These are phyloP conservation scores for Candolleomyces eurysporus DNA, from an alignment of 768 basidiomycete species.

Conservation along the genomic window DNA sequence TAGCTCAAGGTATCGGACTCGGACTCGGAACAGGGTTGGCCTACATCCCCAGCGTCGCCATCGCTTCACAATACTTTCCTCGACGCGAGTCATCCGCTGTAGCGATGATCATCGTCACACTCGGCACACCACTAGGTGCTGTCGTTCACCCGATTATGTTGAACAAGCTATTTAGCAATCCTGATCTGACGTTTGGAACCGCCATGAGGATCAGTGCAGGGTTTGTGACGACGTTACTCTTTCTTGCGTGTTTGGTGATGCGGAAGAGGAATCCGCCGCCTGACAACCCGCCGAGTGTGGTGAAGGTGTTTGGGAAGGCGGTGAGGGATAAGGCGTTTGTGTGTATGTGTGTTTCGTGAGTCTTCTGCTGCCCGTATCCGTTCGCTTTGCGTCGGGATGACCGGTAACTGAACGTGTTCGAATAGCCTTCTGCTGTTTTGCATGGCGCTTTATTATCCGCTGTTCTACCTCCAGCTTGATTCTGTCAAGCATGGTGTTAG, in stretches of 20 bases:
- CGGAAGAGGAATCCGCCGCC: constrained; percentile 23
- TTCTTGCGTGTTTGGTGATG: constrained; percentile 27
- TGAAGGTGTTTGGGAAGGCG: constrained; percentile 9
- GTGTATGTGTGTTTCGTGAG: constrained; percentile 13
- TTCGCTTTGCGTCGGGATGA: not conserved
- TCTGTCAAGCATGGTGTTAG: constrained; percentile 28
- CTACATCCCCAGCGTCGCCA: constrained; percentile 37
- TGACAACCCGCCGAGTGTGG: constrained; percentile 15
- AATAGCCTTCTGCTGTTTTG: constrained; percentile 15
- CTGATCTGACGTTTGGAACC: constrained; percentile 24
- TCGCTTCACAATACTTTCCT: constrained; percentile 42
- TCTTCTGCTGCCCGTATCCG: not conserved
- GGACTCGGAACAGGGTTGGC: constrained; percentile 41
- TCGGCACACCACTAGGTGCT: constrained; percentile 16
- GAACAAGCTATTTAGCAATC: constrained; percentile 37
- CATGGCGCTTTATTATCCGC: constrained; percentile 26
- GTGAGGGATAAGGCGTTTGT: constrained; percentile 15
- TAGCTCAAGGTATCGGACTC: constrained; percentile 42
- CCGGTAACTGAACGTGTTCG: not conserved
- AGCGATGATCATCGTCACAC: constrained; percentile 33
- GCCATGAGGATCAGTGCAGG: constrained; percentile 10
- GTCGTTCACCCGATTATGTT: constrained; percentile 47
- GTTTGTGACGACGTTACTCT: constrained; percentile 6
- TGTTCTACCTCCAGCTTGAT: constrained; percentile 40
- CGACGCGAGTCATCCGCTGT: constrained; percentile 28